Percentiles rank a stretch among this genome's conserved stretches.
phyloP scores from a whole-genome alignment of 2,329 filamentous ascomycete genomes.

The Stemphylium vesicarium region DNA sequence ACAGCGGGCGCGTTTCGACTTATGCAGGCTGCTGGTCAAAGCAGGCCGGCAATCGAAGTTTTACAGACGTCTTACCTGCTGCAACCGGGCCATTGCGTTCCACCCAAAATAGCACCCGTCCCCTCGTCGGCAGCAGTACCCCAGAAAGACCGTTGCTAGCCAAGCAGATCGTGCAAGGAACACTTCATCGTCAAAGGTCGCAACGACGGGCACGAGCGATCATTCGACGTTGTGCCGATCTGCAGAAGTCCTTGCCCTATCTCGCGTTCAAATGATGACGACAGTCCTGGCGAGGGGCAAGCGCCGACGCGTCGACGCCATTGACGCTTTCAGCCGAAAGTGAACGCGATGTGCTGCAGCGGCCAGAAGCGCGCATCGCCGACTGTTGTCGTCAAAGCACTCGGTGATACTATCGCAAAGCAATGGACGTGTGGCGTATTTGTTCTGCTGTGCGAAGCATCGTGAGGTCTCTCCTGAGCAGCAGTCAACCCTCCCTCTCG shows the following conservation, averaged over 20 bases:
- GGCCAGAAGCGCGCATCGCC: background rate
- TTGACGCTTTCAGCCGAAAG: conserved; percentile 5
- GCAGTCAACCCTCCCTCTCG: conserved; percentile 7
- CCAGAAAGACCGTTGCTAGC: conserved; percentile 36
- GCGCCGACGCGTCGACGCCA: conserved; percentile 22
- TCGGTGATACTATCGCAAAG: conserved; percentile 2
- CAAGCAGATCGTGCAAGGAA: conserved; percentile 28
- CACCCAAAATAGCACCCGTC: conserved; percentile 43
- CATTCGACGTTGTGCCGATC: conserved; percentile 36
- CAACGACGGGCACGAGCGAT: conserved; percentile 30
- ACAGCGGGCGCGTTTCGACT: conserved; percentile 28
- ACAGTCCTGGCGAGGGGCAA: conserved; percentile 15
- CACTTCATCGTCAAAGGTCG: conserved; percentile 14
- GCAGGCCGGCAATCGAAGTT: conserved; percentile 12
- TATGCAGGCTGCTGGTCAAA: conserved; percentile 22
- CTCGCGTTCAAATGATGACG: conserved; percentile 32
- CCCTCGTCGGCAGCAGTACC: conserved; percentile 30
- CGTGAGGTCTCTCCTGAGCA: background rate
- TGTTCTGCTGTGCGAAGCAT: background rate
- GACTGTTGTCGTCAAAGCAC: background rate
- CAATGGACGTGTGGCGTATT: conserved; percentile 2
- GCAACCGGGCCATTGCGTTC: conserved; percentile 18
- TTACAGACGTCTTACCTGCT: conserved; percentile 23
- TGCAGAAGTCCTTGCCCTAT: conserved; percentile 40
- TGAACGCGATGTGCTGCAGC: conserved; percentile 7